Evolutionary conservation across 176 grass and related monocot genomes (phyloP), one percentile per base, ranked within the genome.

Genomic region (Oryza coarctata): DNA sequence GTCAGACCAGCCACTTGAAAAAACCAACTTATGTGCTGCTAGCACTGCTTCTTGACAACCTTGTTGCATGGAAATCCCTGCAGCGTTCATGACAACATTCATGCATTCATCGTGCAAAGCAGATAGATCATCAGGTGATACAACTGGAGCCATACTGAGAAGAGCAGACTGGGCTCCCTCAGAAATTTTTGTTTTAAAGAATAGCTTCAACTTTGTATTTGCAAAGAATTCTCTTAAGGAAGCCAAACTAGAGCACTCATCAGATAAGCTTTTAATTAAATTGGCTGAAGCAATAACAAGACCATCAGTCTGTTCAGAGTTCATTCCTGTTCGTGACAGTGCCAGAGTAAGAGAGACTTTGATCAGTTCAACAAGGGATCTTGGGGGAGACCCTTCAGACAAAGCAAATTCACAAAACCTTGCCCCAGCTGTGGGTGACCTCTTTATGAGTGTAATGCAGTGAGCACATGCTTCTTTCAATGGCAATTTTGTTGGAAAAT

Each of bases 361-460:
- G 47, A 88, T 83, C 71, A 95, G 80, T 52, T 91, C 90, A 75
- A 86, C 45, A 77, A 98, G 83, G 49, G 84, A 91, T 69, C 68
- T 93, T 71, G 88, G 83, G 26, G 84, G 73, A 74, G 93, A 95
- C 23, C 90, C 96, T 90, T 98, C 96, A 40, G 84, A 83, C 60
- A 98, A 33, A 87, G 80, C 84, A 80, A 91, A 98, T 90, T 98
- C 92, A 89, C 92, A 95, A 80, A 98, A 98, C 77, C 93, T 90
- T 79, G 88, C 93, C 43, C 96, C 96, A 63, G 93, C 96, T 80
- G 69, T 62, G 12, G 93, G 93, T 23, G 90, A 91, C 80, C 90
- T 89, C 71, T 93, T 98, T 78, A 95, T 88, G n/a, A 95, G 73
- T 63, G 85, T 87, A 84, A 93, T 89, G 80, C 86, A 91, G 47